Base-by-base conservation (phyloP, 2,329 filamentous ascomycete genomes). In the Aspergillus sojae region DNA sequence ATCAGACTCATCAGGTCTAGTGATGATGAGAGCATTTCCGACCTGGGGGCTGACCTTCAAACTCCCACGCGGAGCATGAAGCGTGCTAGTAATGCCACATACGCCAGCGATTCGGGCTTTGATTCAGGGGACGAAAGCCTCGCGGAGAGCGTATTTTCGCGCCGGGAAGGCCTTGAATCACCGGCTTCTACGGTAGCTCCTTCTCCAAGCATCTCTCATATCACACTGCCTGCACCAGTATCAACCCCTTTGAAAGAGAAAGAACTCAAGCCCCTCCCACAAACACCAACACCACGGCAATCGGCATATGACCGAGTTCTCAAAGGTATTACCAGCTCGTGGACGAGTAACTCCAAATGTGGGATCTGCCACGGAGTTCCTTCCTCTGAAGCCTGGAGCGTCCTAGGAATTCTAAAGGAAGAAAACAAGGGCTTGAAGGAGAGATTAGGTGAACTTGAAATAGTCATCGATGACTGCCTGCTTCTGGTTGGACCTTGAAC, bases 101-200 rank as follows among this genome's bases (percentile, higher is more conserved):
- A 78, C 26, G 80, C 79, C 14, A 82, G 83, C 58, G 86, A 88
- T 70, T 87, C 85, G 6, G 86, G 86, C 54, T 87, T 87, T 65
- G 86, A 88, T 66, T 86, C 84, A 3, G 86, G 86, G 28, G 79
- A 83, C 30, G 85, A 87, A 62, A 84, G 82, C 45, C 79, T 84
- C 28, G 77, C 79, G 11, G 80, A 82, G 32, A 81, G 82, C 59
- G 73, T 85, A 23, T 84, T 82, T 67, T 82, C 80, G 0, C 74
- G 78, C 21, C 73, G 74, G 61, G 76, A 78, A 39, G 67, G 69
- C 19, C 65, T 76, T 28, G 74, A 72, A 45, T 76, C 73, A 32
- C 76, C 78, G 11, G 65, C 71, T 11, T 79, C 78, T 6, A 78
- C 75, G 9, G 68, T 76, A 28, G 78, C 74, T 67, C 76, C 69